These are phyloP conservation scores for Plasmodium billcollinsi DNA, from an alignment of 169 alveolate genomes.

Conservation along the genomic window DNA sequence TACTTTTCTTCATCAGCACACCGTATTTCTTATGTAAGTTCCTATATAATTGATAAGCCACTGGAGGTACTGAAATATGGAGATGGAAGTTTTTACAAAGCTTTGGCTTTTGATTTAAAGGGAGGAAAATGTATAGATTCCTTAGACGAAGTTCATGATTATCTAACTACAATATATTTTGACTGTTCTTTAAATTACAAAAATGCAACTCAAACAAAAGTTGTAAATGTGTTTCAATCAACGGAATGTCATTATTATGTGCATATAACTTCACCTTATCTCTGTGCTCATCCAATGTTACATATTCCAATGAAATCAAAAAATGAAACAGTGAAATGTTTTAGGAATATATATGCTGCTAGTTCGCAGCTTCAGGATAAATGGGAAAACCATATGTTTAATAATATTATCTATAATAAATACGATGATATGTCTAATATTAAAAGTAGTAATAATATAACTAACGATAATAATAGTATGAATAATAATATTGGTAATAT, in stretches of 20 bases:
- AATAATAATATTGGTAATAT: not conserved
- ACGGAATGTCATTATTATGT: slow-evolving; percentile 76
- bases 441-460: not conserved
- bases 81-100: slow-evolving; percentile 48
- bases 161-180: slow-evolving; percentile 65
- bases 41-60: slow-evolving; percentile 72
- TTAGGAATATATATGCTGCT: slow-evolving; percentile 65
- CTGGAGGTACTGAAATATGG: slow-evolving; percentile 51
- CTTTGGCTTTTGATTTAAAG: slow-evolving; percentile 66
- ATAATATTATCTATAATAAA: not conserved
- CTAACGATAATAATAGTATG: too few species aligned
- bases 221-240: slow-evolving; percentile 52
- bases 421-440: not conserved
- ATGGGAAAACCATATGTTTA: not conserved
- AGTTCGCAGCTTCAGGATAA: slow-evolving; percentile 29
- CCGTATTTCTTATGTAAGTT: slow-evolving; percentile 46
- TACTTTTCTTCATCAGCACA: slow-evolving; percentile 16
- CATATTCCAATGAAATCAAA: slow-evolving; percentile 38
- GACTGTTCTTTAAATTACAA: slow-evolving; percentile 68
- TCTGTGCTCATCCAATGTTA: slow-evolving; percentile 74
- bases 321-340: slow-evolving; percentile 47
- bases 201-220: slow-evolving; percentile 44
- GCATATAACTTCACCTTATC: slow-evolving; percentile 55
- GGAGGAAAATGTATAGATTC: slow-evolving; percentile 71
- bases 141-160: slow-evolving; percentile 49